Conservation (phyloP, 768 basidiomycete species). For the Leccinum truebloodii region DNA sequence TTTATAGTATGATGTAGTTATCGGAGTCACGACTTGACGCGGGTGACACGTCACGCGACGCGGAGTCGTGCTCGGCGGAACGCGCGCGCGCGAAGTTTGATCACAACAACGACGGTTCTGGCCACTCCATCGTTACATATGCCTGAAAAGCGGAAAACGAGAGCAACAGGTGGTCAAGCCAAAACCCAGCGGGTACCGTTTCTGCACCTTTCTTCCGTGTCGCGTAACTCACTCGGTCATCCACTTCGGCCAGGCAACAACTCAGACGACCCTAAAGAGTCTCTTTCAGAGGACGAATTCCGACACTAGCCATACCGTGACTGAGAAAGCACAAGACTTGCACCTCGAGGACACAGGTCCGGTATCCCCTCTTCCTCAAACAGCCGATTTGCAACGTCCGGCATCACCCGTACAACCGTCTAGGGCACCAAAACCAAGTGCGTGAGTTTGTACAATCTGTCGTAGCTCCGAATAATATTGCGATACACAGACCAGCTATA, state of each 20-base stretch:
- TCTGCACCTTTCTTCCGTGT: not conserved
- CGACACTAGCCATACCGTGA: not conserved
- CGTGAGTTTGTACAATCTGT: constrained; percentile 10
- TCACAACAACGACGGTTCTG: constrained; percentile 1
- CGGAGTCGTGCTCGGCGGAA: constrained; percentile 5
- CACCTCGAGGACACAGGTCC: not conserved
- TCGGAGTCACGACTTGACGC: constrained; percentile 5
- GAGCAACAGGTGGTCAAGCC: constrained; percentile 10
- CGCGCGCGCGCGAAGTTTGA: constrained; percentile 1
- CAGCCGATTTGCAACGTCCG: constrained; percentile 3
- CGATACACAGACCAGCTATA: constrained; percentile 25
- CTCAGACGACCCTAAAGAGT: constrained; percentile 31
- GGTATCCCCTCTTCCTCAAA: not conserved
- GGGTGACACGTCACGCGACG: constrained; percentile 31
- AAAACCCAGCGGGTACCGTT: constrained; percentile 23
- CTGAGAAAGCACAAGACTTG: constrained; percentile 2
- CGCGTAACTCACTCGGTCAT: constrained; percentile 11
- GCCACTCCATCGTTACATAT: constrained; percentile 10
- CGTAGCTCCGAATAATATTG: not conserved
- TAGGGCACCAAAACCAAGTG: constrained; percentile 18
- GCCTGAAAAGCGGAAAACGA: constrained; percentile 28
- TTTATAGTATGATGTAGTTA: too few species aligned
- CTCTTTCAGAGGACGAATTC: constrained; percentile 24
- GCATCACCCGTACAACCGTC: not conserved
- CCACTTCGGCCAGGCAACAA: constrained; percentile 10